These are phyloP conservation scores for Annulohypoxylon truncatum DNA, from an alignment of 2,329 filamentous ascomycete species.

Conservation along the genomic window DNA sequence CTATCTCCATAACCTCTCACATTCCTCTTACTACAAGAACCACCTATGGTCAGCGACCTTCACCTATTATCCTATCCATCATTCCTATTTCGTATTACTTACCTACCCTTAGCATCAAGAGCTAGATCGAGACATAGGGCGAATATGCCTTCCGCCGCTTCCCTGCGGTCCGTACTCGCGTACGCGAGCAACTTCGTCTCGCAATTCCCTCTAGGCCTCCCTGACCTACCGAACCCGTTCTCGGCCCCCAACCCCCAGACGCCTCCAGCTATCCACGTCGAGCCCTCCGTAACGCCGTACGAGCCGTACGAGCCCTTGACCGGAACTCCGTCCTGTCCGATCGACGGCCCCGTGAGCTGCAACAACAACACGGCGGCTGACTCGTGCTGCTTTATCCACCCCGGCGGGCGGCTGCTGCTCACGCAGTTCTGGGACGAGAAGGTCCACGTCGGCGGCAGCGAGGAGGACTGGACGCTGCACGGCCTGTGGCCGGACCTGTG, in stretches of 20 bases:
- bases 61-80: background rate
- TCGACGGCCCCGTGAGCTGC: conserved; percentile 57
- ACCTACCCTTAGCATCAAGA: background rate
- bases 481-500: conserved; percentile 61
- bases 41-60: background rate
- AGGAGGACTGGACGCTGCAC: conserved; percentile 59
- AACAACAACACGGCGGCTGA: conserved; percentile 53
- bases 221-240: conserved; percentile 43
- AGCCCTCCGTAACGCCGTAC: conserved; percentile 48
- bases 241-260: conserved; percentile 35
- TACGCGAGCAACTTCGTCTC: conserved; percentile 52
- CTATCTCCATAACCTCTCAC: conserved; percentile 4
- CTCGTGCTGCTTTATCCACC: conserved; percentile 58
- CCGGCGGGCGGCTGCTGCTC: conserved; percentile 56
- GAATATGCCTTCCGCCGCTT: conserved; percentile 43
- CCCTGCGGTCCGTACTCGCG: conserved; percentile 49
- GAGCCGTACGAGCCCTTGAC: conserved; percentile 54
- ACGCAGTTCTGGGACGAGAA: conserved; percentile 60
- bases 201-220: conserved; percentile 47
- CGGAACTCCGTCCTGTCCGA: conserved; percentile 54
- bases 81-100: background rate
- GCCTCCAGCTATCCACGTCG: conserved; percentile 26
- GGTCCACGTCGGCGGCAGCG: conserved; percentile 54
- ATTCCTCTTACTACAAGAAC: conserved; percentile 2
- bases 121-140: background rate